phyloP scores from a whole-genome alignment of 1,139 yeast genomes.

The Groenewaldozyma sp. region DNA sequence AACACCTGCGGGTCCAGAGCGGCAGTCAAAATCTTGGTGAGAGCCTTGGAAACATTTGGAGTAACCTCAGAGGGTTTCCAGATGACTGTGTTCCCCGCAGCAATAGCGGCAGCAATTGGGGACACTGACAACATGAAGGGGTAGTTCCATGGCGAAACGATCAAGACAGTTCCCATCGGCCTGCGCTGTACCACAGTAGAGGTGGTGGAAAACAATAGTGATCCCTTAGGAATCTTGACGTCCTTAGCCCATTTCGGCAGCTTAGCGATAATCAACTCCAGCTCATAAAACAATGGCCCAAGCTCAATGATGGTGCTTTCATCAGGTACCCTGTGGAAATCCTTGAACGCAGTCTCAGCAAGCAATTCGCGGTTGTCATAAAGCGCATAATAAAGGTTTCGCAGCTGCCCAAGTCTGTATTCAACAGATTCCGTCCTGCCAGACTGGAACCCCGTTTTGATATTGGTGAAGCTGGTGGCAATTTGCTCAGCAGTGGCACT shows the following conservation, averaged over 20 bases:
- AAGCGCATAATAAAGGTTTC: slow-evolving; percentile 58
- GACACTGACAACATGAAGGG: slow-evolving; percentile 59
- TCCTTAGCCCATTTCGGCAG: slow-evolving; percentile 58
- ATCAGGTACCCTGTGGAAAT: slow-evolving; percentile 51
- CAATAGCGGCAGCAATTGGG: slow-evolving; percentile 73
- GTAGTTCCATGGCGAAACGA: slow-evolving; percentile 82
- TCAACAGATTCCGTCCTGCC: slow-evolving; percentile 49
- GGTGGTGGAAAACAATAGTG: slow-evolving; percentile 23
- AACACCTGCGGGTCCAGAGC: slow-evolving; percentile 49
- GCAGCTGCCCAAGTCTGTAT: slow-evolving; percentile 51
- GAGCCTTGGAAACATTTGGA: slow-evolving; percentile 49
- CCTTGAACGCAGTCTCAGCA: slow-evolving; percentile 51
- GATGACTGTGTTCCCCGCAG: slow-evolving; percentile 79
- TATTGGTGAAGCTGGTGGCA: slow-evolving; percentile 31
- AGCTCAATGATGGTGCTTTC: slow-evolving; percentile 60
- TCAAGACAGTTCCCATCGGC: slow-evolving; percentile 68
- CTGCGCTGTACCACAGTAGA: slow-evolving; percentile 50
- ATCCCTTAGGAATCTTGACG: slow-evolving; percentile 39
- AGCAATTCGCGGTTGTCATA: slow-evolving; percentile 50
- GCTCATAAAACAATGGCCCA: slow-evolving; percentile 43
- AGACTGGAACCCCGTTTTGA: slow-evolving; percentile 37
- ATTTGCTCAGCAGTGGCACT: background rate
- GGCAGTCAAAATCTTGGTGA: slow-evolving; percentile 46
- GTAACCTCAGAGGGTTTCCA: slow-evolving; percentile 73
- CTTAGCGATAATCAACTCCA: slow-evolving; percentile 49